Conservation (phyloP, 2,329 filamentous ascomycete genomes). For the Ophiobolus disseminans region DNA sequence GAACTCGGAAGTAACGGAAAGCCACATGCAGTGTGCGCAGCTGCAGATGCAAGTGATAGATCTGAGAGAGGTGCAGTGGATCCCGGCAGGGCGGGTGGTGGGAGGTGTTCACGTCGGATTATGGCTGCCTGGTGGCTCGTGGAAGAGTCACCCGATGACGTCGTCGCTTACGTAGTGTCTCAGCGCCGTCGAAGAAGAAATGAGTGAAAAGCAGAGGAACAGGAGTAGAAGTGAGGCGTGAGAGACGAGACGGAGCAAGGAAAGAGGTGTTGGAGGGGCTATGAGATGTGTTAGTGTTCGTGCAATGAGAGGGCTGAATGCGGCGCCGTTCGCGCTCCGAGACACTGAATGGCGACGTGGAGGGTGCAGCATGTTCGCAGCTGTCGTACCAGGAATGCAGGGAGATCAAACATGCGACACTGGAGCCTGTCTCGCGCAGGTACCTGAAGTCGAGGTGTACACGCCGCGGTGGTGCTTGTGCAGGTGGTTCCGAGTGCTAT, state of each 20-base stretch:
- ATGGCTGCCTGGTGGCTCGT: slow-evolving; percentile 37
- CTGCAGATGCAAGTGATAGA: slow-evolving; percentile 28
- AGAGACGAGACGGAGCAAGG: slow-evolving; percentile 8
- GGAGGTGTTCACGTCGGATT: slow-evolving; percentile 14
- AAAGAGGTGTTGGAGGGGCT: not conserved
- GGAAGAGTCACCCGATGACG: slow-evolving; percentile 42
- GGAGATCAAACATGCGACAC: too few relatives aligned
- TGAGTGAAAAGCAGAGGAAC: slow-evolving; percentile 1
- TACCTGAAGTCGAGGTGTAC: too few relatives aligned
- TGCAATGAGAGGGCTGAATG: too few relatives aligned
- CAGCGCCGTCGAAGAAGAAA: slow-evolving; percentile 23
- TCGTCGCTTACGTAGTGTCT: slow-evolving; percentile 40
- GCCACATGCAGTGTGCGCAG: slow-evolving; percentile 23
- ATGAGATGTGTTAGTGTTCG: not conserved
- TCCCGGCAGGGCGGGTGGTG: slow-evolving; percentile 3
- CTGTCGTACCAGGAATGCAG: too few relatives aligned
- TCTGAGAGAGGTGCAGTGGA: slow-evolving; percentile 3
- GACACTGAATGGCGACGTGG: too few relatives aligned
- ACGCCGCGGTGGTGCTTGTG: not conserved
- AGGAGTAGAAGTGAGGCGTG: slow-evolving; percentile 5
- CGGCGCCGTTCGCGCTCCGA: too few relatives aligned
- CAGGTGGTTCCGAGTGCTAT: slow-evolving; percentile 1
- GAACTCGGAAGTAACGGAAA: slow-evolving; percentile 12
- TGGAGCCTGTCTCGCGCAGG: too few relatives aligned
- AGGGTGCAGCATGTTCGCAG: too few relatives aligned